These are phyloP conservation scores for Paulinella micropora DNA, from an alignment of 78 protist species.

Conservation along the genomic window DNA sequence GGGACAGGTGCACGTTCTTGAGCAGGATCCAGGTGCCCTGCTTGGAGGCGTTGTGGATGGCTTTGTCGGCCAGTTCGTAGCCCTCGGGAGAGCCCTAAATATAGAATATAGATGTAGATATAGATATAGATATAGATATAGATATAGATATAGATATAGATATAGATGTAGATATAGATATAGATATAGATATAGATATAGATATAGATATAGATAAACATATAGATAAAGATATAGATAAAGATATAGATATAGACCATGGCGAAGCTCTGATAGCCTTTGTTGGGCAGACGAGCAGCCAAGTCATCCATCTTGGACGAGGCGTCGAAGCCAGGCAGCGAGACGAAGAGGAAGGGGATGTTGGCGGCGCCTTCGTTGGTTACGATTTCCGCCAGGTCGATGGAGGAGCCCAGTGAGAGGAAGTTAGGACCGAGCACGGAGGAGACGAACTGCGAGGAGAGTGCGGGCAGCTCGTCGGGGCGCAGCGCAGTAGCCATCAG, in stretches of 20 bases:
- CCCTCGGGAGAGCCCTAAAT: constrained; percentile 93
- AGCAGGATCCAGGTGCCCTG: constrained; percentile 85
- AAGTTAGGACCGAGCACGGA: constrained; percentile 55
- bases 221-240: too few relatives aligned
- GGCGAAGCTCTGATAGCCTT: constrained; percentile 45
- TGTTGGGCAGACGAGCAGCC: constrained; percentile 3
- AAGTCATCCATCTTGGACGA: constrained; percentile 37
- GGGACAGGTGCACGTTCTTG: constrained; percentile 90
- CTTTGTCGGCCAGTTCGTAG: constrained; percentile 62
- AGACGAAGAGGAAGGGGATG: constrained; percentile 62
- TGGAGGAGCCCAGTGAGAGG: background rate
- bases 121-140: too few relatives aligned
- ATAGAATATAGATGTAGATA: too few relatives aligned
- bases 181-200: too few relatives aligned
- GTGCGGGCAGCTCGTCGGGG: constrained; percentile 44
- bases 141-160: too few relatives aligned
- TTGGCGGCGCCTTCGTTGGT: constrained; percentile 19
- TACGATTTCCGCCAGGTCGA: constrained; percentile 41
- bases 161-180: too few relatives aligned
- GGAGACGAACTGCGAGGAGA: background rate
- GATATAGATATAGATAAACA: too few relatives aligned
- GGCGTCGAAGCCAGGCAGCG: constrained; percentile 83
- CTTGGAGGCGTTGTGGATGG: constrained; percentile 54
- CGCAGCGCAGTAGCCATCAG: constrained; percentile 61
- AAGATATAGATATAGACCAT: too few relatives aligned